Conservation (phyloP, 2,329 filamentous ascomycete species). For the Epichloe coenophiala region DNA sequence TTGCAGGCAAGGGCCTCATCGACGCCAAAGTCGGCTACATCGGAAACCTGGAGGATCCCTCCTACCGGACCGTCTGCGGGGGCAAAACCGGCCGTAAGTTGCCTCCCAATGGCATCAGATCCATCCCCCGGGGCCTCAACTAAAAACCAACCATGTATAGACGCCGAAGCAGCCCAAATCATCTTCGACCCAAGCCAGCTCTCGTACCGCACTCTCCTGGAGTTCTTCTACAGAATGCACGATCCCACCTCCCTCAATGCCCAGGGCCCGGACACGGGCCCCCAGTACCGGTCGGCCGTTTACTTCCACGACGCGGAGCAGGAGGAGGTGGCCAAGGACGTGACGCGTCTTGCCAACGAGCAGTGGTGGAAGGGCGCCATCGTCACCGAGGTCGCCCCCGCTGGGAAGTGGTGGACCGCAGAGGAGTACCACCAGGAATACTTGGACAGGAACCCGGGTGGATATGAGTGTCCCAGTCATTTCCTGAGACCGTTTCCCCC, state of each 20-base stretch:
- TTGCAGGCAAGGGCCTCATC: constrained; percentile 65
- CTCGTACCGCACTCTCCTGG: constrained; percentile 68
- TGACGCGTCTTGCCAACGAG: constrained; percentile 65
- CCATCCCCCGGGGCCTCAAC: no score
- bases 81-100: constrained; percentile 65
- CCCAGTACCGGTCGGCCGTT: constrained; percentile 86
- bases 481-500: constrained; percentile 47
- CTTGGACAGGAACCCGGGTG: constrained; percentile 53
- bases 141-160: constrained; percentile 16
- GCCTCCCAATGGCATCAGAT: no score
- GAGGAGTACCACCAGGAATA: constrained; percentile 91
- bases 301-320: constrained; percentile 81
- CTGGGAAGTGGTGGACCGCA: constrained; percentile 85
- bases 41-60: constrained; percentile 59
- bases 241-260: constrained; percentile 80
- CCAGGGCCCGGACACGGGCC: constrained; percentile 74
- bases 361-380: constrained; percentile 73
- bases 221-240: constrained; percentile 98
- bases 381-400: constrained; percentile 62
- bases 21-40: constrained; percentile 93
- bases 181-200: constrained; percentile 69
- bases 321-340: constrained; percentile 59
- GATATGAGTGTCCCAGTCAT: constrained; percentile 78
- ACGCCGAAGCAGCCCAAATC: constrained; percentile 83
- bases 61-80: constrained; percentile 70